Percentiles rank a stretch among this genome's conserved stretches.
phyloP scores from a whole-genome alignment of 495 filamentous ascomycete species.

The Schizothecium vesticola region DNA sequence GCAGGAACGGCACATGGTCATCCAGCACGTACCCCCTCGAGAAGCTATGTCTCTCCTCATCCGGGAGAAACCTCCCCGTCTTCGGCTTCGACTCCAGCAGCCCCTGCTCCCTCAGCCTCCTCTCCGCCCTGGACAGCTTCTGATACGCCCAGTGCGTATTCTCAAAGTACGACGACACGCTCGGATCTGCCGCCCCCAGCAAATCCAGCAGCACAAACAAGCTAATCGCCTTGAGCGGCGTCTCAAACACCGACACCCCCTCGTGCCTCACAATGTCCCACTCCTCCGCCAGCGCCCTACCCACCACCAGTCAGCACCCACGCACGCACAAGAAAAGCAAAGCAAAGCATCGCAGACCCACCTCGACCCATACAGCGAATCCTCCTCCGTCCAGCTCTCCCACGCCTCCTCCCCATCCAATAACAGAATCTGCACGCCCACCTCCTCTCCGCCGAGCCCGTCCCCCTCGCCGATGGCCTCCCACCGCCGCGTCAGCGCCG shows the following conservation, averaged over 20 bases:
- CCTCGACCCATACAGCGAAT: constrained; percentile 84
- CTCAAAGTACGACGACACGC: constrained; percentile 72
- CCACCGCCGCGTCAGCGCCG: constrained; percentile 76
- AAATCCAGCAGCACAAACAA: constrained; percentile 93
- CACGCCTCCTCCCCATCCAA: constrained; percentile 96
- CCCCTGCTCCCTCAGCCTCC: constrained; percentile 54
- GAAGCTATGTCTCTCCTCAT: constrained; percentile 48
- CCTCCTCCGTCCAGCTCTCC: constrained; percentile 63
- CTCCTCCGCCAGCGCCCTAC: constrained; percentile 24
- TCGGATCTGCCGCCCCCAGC: constrained; percentile 65
- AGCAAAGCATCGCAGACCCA: constrained; percentile 24
- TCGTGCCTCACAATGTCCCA: constrained; percentile 22
- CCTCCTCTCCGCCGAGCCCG: constrained; percentile 53
- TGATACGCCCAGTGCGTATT: constrained; percentile 93
- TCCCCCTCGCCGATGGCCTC: constrained; percentile 57
- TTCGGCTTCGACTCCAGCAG: constrained; percentile 34
- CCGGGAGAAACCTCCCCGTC: constrained; percentile 37
- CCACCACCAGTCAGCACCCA: constrained; percentile 4
- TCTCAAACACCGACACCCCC: constrained; percentile 38
- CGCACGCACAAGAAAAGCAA: background rate
- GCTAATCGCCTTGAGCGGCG: constrained; percentile 67
- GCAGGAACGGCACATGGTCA: constrained; percentile 87
- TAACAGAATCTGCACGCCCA: constrained; percentile 83
- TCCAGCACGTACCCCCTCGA: constrained; percentile 56
- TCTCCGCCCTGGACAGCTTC: constrained; percentile 61